These are phyloP conservation scores for Xylaria flabelliformis DNA, from an alignment of 495 filamentous ascomycete species.

Conservation along the genomic window DNA sequence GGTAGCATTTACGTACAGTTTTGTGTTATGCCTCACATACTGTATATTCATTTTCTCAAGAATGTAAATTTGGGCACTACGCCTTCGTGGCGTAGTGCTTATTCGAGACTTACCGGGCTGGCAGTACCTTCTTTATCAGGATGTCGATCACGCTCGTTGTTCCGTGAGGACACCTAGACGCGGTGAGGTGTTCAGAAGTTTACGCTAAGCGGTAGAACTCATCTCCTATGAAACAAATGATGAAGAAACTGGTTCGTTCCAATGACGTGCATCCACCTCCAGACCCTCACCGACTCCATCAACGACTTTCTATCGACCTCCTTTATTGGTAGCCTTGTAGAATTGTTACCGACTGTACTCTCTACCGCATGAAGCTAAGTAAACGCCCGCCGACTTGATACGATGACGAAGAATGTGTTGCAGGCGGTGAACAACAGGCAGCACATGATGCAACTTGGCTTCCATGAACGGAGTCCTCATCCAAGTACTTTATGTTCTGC, in stretches of 20 bases:
- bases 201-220: neutral
- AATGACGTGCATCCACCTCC: neutral
- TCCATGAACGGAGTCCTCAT: neutral
- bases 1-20: neutral
- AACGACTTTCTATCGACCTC: neutral
- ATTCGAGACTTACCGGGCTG: neutral
- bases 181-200: neutral
- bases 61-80: neutral
- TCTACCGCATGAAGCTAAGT: neutral
- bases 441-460: neutral
- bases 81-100: slow-evolving; percentile 15
- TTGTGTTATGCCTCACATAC: neutral
- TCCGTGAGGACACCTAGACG: neutral
- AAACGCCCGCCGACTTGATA: neutral
- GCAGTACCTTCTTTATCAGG: neutral
- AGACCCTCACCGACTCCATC: slow-evolving; percentile 11
- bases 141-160: neutral
- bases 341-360: neutral
- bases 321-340: neutral
- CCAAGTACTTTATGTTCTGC: neutral
- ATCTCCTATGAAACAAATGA: neutral
- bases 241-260: neutral
- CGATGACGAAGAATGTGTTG: neutral
- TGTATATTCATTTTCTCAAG: neutral
- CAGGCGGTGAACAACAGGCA: slow-evolving; percentile 8